A percentile compares a stretch with the other conserved stretches of the same genome.
These are phyloP conservation scores for Sanguinoderma infundibulare DNA, from an alignment of 1,284 basidiomycete genomes.

Conservation along the genomic window DNA sequence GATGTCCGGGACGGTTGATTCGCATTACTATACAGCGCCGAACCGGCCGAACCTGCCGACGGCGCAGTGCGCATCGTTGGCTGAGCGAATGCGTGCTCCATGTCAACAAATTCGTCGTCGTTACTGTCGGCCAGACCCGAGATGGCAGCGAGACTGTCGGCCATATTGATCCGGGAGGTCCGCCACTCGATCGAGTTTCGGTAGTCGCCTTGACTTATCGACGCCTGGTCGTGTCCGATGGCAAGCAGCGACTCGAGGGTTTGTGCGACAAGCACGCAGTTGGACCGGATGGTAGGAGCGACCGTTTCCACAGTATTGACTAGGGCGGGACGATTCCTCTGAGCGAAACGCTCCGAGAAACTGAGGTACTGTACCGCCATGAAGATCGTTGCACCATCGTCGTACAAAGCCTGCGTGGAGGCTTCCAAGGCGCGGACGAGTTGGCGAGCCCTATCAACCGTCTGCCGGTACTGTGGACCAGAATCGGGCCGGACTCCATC, in stretches of 20 bases:
- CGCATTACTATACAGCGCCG: constrained; percentile 30
- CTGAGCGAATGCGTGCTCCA: constrained; percentile 55
- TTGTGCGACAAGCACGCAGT: constrained; percentile 54
- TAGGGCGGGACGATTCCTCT: constrained; percentile 6
- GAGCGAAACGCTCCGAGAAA: constrained; percentile 10
- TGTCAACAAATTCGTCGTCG: constrained; percentile 62
- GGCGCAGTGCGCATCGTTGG: constrained; percentile 26
- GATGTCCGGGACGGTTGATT: constrained; percentile 33
- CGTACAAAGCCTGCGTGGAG: constrained; percentile 70
- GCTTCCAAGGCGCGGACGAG: constrained; percentile 72
- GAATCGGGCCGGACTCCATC: constrained; percentile 66
- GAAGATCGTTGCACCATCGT: constrained; percentile 65
- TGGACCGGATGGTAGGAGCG: constrained; percentile 34
- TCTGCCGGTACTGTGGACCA: constrained; percentile 57
- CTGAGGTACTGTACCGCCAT: constrained; percentile 51
- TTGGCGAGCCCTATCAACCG: constrained; percentile 65
- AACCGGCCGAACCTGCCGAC: constrained; percentile 21
- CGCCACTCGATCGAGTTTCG: constrained; percentile 75
- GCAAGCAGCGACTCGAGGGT: constrained; percentile 63
- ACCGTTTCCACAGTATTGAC: constrained; percentile 31
- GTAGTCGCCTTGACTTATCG: constrained; percentile 69
- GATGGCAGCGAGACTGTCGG: constrained; percentile 46
- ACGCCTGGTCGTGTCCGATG: constrained; percentile 72
- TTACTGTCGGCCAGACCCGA: constrained; percentile 35
- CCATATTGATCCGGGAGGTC: constrained; percentile 66